These are phyloP conservation scores for Naganishia friedmannii DNA, from an alignment of 768 basidiomycete genomes.

Conservation along the genomic window DNA sequence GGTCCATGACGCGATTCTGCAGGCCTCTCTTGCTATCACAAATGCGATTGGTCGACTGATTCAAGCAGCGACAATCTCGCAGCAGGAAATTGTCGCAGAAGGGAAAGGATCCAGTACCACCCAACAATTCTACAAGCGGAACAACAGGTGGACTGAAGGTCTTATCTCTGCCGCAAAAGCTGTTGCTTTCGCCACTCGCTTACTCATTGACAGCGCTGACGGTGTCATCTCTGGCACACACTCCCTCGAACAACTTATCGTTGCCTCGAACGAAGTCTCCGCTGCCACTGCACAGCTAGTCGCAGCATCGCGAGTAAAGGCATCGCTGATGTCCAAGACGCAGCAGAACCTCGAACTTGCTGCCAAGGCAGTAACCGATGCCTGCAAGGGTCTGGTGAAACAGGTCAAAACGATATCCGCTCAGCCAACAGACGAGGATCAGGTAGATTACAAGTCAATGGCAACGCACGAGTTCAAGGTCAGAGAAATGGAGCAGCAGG, in stretches of 20 bases:
- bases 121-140: slow-evolving; percentile 98
- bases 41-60: slow-evolving; percentile 91
- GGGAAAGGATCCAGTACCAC: slow-evolving; percentile 86
- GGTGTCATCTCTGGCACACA: slow-evolving; percentile 95
- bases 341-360: slow-evolving; percentile 94
- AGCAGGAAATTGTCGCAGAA: slow-evolving; percentile 94
- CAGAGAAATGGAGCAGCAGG: slow-evolving; percentile 98
- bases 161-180: slow-evolving; percentile 96
- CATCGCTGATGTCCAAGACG: slow-evolving; percentile 96
- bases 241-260: slow-evolving; percentile 96
- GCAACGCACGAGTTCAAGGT: slow-evolving; percentile 92
- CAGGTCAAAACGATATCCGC: slow-evolving; percentile 95
- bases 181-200: slow-evolving; percentile 90
- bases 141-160: slow-evolving; percentile 99
- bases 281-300: slow-evolving; percentile 96
- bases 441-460: slow-evolving; percentile 84
- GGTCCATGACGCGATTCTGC: slow-evolving; percentile 95
- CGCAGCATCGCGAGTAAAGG: slow-evolving; percentile 96
- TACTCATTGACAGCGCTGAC: slow-evolving; percentile 96
- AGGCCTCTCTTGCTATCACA: slow-evolving; percentile 91
- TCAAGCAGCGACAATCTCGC: slow-evolving; percentile 92
- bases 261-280: slow-evolving; percentile 98
- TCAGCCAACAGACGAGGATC: slow-evolving; percentile 73
- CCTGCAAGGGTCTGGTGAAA: slow-evolving; percentile 90
- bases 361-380: slow-evolving; percentile 94